Evolutionary conservation across 2,329 filamentous ascomycete species (phyloP).

Genomic region (Arthrinium puccinioides): DNA sequence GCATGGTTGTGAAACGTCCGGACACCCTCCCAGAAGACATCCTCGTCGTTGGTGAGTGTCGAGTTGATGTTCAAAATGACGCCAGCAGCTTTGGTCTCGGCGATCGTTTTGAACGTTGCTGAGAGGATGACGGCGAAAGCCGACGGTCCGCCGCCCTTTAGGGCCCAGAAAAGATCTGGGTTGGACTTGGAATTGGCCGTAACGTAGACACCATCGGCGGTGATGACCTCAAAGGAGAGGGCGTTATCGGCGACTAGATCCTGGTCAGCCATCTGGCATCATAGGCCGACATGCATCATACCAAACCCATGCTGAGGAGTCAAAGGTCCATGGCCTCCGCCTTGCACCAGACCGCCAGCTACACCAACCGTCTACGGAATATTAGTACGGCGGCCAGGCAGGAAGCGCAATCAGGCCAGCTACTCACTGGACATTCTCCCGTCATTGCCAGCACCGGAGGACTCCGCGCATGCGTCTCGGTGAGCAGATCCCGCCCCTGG

Average conservation of each 20-base stretch:
- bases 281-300: neutral
- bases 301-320: constrained; percentile 25
- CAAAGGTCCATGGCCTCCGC: constrained; percentile 43
- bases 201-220: constrained; percentile 33
- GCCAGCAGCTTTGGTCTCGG: constrained; percentile 34
- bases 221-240: constrained; percentile 37
- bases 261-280: neutral
- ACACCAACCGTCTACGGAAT: constrained; percentile 43
- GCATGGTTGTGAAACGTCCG: constrained; percentile 37
- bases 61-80: constrained; percentile 31
- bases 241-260: constrained; percentile 37
- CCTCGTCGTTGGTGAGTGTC: constrained; percentile 26
- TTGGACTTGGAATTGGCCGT: constrained; percentile 37
- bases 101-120: constrained; percentile 44
- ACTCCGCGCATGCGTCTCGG: constrained; percentile 29
- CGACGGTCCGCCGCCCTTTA: constrained; percentile 44
- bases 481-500: constrained; percentile 35
- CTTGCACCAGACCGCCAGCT: constrained; percentile 54
- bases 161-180: constrained; percentile 49
- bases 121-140: constrained; percentile 46
- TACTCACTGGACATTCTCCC: constrained; percentile 41
- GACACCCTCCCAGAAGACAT: constrained; percentile 39
- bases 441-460: constrained; percentile 37
- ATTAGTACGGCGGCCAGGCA: neutral
- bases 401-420: no score